Percentiles rank a stretch among this genome's conserved stretches.
Evolutionary conservation across 2,329 filamentous ascomycete genomes (phyloP).

Genomic region (Aureobasidium melanogenum): DNA sequence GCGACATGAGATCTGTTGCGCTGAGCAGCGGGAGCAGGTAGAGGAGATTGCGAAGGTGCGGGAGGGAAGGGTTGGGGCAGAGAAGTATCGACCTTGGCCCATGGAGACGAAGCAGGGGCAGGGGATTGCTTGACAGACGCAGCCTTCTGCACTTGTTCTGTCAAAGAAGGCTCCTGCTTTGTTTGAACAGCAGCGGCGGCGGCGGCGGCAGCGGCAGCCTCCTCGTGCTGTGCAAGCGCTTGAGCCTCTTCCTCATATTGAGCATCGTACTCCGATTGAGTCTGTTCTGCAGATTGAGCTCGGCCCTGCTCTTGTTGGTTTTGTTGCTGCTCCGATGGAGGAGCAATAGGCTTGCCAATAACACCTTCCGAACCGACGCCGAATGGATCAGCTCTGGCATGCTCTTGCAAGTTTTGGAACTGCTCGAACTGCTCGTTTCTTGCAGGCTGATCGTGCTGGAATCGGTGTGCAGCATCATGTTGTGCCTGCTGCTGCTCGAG

Average conservation of each 20-base stretch:
- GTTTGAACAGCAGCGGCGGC: not conserved
- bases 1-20: constrained; percentile 75
- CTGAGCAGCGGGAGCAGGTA: constrained; percentile 83
- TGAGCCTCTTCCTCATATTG: constrained; percentile 20
- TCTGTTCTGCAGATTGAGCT: not conserved
- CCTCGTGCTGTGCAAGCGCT: constrained; percentile 19
- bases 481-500: constrained; percentile 54
- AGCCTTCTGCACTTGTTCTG: constrained; percentile 77
- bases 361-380: constrained; percentile 24
- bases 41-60: constrained; percentile 65
- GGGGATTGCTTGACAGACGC: constrained; percentile 50
- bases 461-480: constrained; percentile 38
- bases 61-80: constrained; percentile 74
- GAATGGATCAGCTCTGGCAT: constrained; percentile 15
- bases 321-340: constrained; percentile 11
- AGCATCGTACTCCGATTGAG: constrained; percentile 4
- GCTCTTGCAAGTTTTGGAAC: constrained; percentile 66
- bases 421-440: constrained; percentile 64
- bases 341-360: constrained; percentile 24
- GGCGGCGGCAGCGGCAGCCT: constrained; percentile 10
- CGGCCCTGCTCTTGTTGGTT: constrained; percentile 19
- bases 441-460: constrained; percentile 37
- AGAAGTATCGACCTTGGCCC: constrained; percentile 52
- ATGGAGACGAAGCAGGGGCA: constrained; percentile 42
- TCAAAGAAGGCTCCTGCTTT: constrained; percentile 54